Evolutionary conservation across 257 asterid species (phyloP), one percentile per base, ranked within the genome.

Genomic region (Orobanche coerulescens): DNA sequence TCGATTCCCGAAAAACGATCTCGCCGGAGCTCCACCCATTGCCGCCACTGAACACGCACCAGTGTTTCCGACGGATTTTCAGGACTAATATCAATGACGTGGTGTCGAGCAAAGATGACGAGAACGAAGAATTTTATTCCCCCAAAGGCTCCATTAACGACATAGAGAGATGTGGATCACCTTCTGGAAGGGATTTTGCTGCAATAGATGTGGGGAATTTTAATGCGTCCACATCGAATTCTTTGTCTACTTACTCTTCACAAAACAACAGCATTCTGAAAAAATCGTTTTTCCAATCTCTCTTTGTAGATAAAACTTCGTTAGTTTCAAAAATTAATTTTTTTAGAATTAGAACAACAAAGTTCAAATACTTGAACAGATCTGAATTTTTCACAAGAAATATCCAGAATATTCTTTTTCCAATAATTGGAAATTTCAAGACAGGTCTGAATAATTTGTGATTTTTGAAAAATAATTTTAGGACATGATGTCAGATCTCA

Each of bases 1-100:
- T 75, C 6, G 26, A 71, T 73, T 39, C 82, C 1, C 59, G 82
- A 22, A 92, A 84, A 64, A 44, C 76, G 72, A 90, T 78, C 58
- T 91, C 97, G 40, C 97, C 97, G 73, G 97, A 91, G 80, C 88
- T 91, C 73, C 82, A 86, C 1, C 97, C 97, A 10, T 67, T 91
- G 80, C 94, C 97, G 51, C 95, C 94, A 20, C 58, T 91, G 43
- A 44, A 36, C 59, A 70, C 53, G 37, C 84, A 43, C 40, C 79
- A 58, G 28, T 31, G 61, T 10, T 54, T 59, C 48, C 18, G 58
- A 73, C 66, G 60, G 71, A 64, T 73, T 61, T 66, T 28, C 54
- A 15, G 68, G 42, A 22, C 62, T 15, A 80, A 66, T 73, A 80
- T 64, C 75, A 84, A 58, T 4, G 87, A 68, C 23, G 76, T 34